Percentiles rank a stretch among this genome's conserved stretches.
Evolutionary conservation across 2,329 filamentous ascomycete species (phyloP).

Genomic region (Ceratocystis huliohia): DNA sequence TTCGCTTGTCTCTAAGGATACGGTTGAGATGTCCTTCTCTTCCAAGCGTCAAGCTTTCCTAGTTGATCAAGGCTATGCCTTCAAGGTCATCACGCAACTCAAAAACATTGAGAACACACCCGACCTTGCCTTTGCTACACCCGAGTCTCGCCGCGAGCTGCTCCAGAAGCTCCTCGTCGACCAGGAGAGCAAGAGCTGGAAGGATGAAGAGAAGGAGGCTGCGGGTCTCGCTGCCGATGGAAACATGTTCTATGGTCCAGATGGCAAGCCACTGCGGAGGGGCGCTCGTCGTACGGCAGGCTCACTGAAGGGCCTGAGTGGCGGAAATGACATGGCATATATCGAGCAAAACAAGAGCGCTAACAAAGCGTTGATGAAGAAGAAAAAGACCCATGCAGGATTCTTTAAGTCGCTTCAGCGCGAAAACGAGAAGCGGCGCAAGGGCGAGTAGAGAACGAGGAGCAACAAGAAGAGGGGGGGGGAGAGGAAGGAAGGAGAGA

Average conservation of each 20-base stretch:
- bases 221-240: slow-evolving; percentile 18
- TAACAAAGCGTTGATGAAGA: slow-evolving; percentile 37
- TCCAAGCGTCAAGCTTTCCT: slow-evolving; percentile 94
- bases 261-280: slow-evolving; percentile 22
- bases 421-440: slow-evolving; percentile 27
- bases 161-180: slow-evolving; percentile 82
- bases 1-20: slow-evolving; percentile 92
- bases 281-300: slow-evolving; percentile 60
- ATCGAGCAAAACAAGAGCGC: slow-evolving; percentile 66
- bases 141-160: slow-evolving; percentile 70
- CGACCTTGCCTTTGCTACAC: slow-evolving; percentile 65
- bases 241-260: slow-evolving; percentile 24
- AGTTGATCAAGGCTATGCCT: slow-evolving; percentile 95
- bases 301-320: slow-evolving; percentile 71
- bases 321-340: slow-evolving; percentile 96
- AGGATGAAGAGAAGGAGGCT: slow-evolving; percentile 20
- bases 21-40: slow-evolving; percentile 94
- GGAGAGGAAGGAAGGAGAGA: not conserved
- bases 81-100: slow-evolving; percentile 95
- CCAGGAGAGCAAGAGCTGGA: slow-evolving; percentile 41
- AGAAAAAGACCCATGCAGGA: slow-evolving; percentile 31
- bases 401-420: slow-evolving; percentile 33
- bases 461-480: not conserved
- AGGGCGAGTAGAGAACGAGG: slow-evolving; percentile 12
- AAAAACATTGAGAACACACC: slow-evolving; percentile 79